Conservation (phyloP, 2,329 filamentous ascomycete genomes). For the Tolypocladium amazonense region DNA sequence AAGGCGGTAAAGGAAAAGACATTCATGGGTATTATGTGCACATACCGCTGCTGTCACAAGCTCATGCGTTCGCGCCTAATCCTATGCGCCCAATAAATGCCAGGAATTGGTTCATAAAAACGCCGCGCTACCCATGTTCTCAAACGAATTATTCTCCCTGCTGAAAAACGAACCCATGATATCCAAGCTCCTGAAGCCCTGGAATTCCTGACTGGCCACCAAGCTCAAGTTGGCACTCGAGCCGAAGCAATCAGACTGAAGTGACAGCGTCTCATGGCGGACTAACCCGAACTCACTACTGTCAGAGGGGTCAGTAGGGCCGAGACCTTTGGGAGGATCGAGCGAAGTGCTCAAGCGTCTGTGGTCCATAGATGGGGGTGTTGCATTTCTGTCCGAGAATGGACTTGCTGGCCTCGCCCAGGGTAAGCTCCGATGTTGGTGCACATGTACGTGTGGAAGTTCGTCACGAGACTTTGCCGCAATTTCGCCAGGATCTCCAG, state of each 20-base stretch:
- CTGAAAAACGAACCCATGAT: constrained; percentile 3
- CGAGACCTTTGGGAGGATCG: neutral
- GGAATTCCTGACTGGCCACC: neutral
- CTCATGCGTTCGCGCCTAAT: too few relatives aligned
- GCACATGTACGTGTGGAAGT: neutral
- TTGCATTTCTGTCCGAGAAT: neutral
- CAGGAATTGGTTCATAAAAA: too few relatives aligned
- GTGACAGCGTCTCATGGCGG: too few relatives aligned
- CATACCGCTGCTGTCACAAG: neutral
- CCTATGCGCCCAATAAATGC: too few relatives aligned
- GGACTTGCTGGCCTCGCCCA: neutral
- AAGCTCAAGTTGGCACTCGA: neutral
- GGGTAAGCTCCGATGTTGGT: neutral
- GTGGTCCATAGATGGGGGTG: neutral
- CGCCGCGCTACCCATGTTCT: neutral
- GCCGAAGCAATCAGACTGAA: too few relatives aligned
- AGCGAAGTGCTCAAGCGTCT: neutral
- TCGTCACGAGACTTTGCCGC: neutral
- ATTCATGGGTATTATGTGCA: too few relatives aligned
- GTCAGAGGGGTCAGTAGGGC: too few relatives aligned
- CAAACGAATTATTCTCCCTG: constrained; percentile 1
- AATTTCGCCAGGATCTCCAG: neutral
- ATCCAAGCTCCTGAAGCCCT: constrained; percentile 1
- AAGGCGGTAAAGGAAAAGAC: neutral
- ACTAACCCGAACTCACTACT: too few relatives aligned